Base-by-base conservation (phyloP, 768 basidiomycete species). In the Xerocomellus chrysenteron region DNA sequence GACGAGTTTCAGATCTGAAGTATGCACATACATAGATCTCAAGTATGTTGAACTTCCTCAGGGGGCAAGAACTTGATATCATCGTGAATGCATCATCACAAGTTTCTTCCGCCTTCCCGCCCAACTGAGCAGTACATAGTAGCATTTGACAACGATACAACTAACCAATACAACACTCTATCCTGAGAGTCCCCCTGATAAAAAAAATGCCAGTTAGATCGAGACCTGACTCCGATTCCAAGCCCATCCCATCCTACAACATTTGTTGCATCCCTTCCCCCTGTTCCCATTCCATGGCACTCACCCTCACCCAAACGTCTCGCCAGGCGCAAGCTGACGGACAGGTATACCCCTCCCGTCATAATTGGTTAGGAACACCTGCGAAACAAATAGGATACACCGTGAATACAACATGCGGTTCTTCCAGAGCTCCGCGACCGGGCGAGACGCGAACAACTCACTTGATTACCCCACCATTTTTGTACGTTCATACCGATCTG, bases 401-500 rank as follows among this genome's bases (percentile, higher is more conserved):
- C 49, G 30, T 54, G 16, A 54, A 35, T 13, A 40, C 5, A 6
- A 11, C 30, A 6, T 3, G 13, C 3, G 16, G 8, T 17, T 17
- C 44, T 11, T 16, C 48, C 36, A 9, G 8, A 9, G 26, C 12
- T 17, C 16, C 37, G 17, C 37, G 16, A 37, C 17, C 8, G 8
- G 16, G 9, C 6, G 17, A 14, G 14, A 30, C 11, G 10, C n/a
- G 19, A 40, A 14, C 19, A 1, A 54, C 62, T 26, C 43, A 66
- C 70, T 21, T 28, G 57, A 49, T 71, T 71, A 8, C 70, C 70
- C 70, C 70, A 73, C 70, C 70, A 71, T 1, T 14, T 33, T 5
- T 62, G 65, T 42, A 71, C 37, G 10, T 44, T 36, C 30, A 26
- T 1, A 3, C 69, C 67, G 26, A 71, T 64, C 70, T 71, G 24